A percentile compares a stretch with the other conserved stretches of the same genome.
Conservation (phyloP, 2,329 filamentous ascomycete species). For the Ophiostoma sp. region DNA sequence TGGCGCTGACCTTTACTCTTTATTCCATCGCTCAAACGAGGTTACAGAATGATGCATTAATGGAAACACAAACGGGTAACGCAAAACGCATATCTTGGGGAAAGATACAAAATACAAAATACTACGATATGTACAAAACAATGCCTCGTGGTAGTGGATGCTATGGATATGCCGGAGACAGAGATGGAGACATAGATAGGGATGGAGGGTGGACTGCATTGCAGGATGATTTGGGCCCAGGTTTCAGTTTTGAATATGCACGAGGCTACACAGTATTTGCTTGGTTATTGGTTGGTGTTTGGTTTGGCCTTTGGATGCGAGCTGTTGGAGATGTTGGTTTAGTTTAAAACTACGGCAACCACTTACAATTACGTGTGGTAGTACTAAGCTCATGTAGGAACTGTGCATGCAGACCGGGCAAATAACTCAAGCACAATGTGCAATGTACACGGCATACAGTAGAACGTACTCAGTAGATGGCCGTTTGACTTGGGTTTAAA, state of each 20-base stretch:
- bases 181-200: neutral
- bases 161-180: neutral
- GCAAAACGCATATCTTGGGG: neutral
- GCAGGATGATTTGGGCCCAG: neutral
- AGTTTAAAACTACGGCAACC: too few relatives aligned
- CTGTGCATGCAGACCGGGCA: too few relatives aligned
- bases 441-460: neutral
- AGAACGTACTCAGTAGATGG: neutral
- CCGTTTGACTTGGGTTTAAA: neutral
- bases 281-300: too few relatives aligned
- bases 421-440: too few relatives aligned
- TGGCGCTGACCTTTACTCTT: too few relatives aligned
- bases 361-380: too few relatives aligned
- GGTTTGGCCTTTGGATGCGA: neutral
- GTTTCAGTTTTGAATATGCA: neutral
- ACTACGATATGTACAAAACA: neutral
- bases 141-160: conserved; percentile 7
- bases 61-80: neutral
- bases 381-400: too few relatives aligned
- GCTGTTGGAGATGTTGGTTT: neutral
- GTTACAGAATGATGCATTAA: conserved; percentile 8
- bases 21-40: neutral
- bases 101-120: neutral
- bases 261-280: neutral
- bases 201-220: neutral